Conservation (phyloP, 192 early-diverging fungal genomes). For the Oehlia diaphana region DNA sequence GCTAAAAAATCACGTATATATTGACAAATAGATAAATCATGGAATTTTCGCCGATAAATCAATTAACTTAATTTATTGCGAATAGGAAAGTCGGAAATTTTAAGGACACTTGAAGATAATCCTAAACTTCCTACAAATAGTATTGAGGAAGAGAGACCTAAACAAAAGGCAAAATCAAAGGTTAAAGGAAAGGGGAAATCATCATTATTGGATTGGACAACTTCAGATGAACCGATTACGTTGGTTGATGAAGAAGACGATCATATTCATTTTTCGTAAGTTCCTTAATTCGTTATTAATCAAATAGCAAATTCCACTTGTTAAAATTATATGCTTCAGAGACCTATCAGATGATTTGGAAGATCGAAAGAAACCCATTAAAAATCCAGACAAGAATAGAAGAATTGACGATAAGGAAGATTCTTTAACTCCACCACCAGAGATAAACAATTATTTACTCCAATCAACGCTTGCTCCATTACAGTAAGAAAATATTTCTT, state of each 20-base stretch:
- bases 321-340: neutral
- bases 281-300: neutral
- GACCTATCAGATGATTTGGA: neutral
- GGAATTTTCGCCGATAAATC: no score
- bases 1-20: slow-evolving; percentile 11
- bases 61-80: neutral
- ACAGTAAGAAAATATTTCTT: slow-evolving; percentile 8
- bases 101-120: neutral
- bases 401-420: neutral
- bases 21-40: no score
- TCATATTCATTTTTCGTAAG: slow-evolving; percentile 8
- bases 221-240: neutral
- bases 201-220: neutral
- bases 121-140: neutral
- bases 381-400: neutral
- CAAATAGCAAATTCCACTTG: neutral
- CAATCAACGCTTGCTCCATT: neutral
- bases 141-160: neutral
- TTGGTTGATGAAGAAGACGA: neutral
- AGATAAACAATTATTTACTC: neutral
- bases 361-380: neutral
- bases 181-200: neutral
- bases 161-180: neutral
- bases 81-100: neutral
- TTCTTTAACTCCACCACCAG: slow-evolving; percentile 19